Evolutionary conservation across 345 rosid species (phyloP), one percentile per base, ranked within the genome.

Genomic region (Citropsis articulata): DNA sequence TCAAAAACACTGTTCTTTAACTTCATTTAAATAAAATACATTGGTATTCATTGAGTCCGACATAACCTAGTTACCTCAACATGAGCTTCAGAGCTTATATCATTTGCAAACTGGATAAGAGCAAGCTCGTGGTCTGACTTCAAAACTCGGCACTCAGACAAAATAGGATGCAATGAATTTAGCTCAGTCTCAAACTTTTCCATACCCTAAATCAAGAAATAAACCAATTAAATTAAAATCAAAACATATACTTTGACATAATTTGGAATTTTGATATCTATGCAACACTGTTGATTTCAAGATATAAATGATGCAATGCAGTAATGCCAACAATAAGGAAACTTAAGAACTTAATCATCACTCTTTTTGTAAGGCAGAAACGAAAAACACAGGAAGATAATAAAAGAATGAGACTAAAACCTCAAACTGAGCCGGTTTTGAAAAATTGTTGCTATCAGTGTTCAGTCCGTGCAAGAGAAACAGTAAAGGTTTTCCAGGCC

Each of bases 71-170:
- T 74, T 78, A 94, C 98, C 98, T 95, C 90, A 31, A 93, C 84
- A 80, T 93, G 98, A 82, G 98, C 98, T 86, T 95, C 98, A 35
- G 98, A 95, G 84, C 98, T 95, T 79, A 95, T 95, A 78, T 91
- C 95, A 84, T 93, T 93, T 61, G 98, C 98, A 92, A 93, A 93
- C 78, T 95, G 95, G 84, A 95, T 83, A 75, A 93, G 77, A 59
- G 90, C 88, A 86, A 95, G 94, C 91, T 95, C 99, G 79, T 89
- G 74, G 70, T 84, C 86, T 66, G 97, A 92, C 89, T 93, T 95
- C 66, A 85, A 28, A 76, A 93, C 99, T 65, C 98, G 97, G 80
- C 99, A 95, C 82, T 95, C 99, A 68, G 97, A 88, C 94, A 93
- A 81, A 81, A 93, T 81, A 86, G 97, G 97, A 87, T 95, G 99